Evolutionary conservation across 1,284 basidiomycete species (phyloP).

Genomic region (Ceratobasidium theobromae): DNA sequence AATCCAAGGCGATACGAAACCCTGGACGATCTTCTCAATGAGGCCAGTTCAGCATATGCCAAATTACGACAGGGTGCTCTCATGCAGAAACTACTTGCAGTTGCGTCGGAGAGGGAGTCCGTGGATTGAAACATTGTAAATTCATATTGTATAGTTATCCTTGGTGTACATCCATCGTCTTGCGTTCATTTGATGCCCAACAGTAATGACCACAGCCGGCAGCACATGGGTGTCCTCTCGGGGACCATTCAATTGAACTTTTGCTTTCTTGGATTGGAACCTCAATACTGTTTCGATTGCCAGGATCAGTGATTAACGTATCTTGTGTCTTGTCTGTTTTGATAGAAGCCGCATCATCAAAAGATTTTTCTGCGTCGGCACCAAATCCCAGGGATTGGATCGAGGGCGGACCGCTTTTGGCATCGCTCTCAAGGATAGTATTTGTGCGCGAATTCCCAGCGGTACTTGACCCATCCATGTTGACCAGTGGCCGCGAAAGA

Average conservation of each 20-base stretch:
- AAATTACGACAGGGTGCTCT: background rate
- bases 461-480: conserved; percentile 42
- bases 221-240: conserved; percentile 57
- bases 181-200: conserved; percentile 50
- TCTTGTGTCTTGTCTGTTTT: conserved; percentile 25
- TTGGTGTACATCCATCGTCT: background rate
- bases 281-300: conserved; percentile 26
- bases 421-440: conserved; percentile 24
- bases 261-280: conserved; percentile 15
- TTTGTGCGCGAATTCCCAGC: conserved; percentile 29
- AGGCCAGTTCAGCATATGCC: background rate
- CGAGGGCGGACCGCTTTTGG: conserved; percentile 14
- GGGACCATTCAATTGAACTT: conserved; percentile 24
- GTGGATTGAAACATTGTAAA: background rate
- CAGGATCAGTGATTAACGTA: conserved; percentile 19
- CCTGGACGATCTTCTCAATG: conserved; percentile 20
- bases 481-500: conserved; percentile 54
- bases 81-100: conserved; percentile 27
- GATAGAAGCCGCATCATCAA: conserved; percentile 21
- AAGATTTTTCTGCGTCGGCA: conserved; percentile 13
- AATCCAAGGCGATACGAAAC: conserved; percentile 19
- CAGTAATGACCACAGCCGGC: conserved; percentile 67
- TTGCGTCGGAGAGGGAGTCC: background rate
- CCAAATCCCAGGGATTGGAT: background rate
- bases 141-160: background rate